A percentile compares a stretch with the other conserved stretches of the same genome.
Conservation (phyloP, 225 moss, liverwort and hornwort genomes). For the Rhytidiadelphus loreus region DNA sequence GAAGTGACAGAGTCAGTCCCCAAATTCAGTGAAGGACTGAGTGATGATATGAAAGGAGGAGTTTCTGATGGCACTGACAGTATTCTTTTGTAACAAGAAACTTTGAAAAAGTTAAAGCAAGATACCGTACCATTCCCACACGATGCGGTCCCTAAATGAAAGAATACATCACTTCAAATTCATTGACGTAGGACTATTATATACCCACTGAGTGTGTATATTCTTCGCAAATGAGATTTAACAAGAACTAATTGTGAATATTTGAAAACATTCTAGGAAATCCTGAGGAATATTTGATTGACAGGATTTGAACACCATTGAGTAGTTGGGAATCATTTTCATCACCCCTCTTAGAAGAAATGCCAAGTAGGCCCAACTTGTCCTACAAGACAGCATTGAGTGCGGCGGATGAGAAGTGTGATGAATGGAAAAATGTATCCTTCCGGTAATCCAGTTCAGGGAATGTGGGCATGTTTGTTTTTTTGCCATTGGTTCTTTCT, state of each 20-base stretch:
- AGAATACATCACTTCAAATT: neutral
- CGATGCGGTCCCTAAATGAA: neutral
- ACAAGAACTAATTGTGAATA: neutral
- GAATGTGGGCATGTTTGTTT: neutral
- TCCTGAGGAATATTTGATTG: neutral
- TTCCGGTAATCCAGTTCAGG: neutral
- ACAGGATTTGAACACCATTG: neutral
- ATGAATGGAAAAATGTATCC: neutral
- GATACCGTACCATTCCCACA: neutral
- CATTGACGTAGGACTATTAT: neutral
- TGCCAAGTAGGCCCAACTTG: neutral
- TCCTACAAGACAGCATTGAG: neutral
- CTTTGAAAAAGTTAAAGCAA: neutral
- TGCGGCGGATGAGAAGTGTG: neutral
- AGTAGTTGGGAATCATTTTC: neutral
- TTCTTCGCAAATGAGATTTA: neutral
- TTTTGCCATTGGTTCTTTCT: neutral
- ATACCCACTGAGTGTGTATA: neutral
- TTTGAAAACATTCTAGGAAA: neutral
- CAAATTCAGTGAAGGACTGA: neutral
- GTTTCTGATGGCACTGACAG: neutral
- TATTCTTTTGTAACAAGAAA: neutral
- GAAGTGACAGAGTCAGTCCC: neutral
- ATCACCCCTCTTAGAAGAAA: neutral
- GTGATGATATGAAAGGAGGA: neutral